Evolutionary conservation across 1,284 basidiomycete species (phyloP), one percentile per base, ranked within the genome.

Genomic region (Ceratobasidium sp.): DNA sequence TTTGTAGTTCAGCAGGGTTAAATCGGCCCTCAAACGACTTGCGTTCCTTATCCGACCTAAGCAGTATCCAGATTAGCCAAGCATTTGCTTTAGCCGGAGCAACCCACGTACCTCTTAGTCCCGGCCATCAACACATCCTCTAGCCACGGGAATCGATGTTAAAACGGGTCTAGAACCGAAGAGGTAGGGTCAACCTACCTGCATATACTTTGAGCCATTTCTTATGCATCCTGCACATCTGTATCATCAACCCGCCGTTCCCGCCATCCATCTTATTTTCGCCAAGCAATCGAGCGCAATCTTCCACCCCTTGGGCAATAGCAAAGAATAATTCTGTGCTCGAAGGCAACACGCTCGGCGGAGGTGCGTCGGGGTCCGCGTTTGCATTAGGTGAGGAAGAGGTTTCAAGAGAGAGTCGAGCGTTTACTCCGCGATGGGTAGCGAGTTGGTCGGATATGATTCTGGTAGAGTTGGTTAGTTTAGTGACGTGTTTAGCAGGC

Each of bases 311-410:
- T 83, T 98, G 96, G 0, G 93, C 95, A 83, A 99, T 99, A 84
- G 98, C 96, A 84, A 97, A 97, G 87, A 99, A 99, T 50, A 99
- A 86, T 82, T 99, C 97, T 0, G 97, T 99, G 0, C 96, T 98
- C 0, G 95, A 97, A 0, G 96, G 94, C 2, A 99, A 88, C 0
- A 99, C 88, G 0, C 90, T 87, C 0, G 67, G 54, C 40, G 64
- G 74, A 20, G 91, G 85, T 23, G 88, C 86, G 15, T 86, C 86
- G 12, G 87, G 87, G 33, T 89, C 88, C 26, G 89, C 88, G 9
- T 83, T 83, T 3, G 85, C 84, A 33, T 67, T 74, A 20, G 61
- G 50, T 20, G 82, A 83, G 64, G 87, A 83, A 0, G 87, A 84
- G 7, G 88, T 88, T 74, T 96, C 95, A 12, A 94, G 84, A 0